Conservation (phyloP, 2,329 filamentous ascomycete species). For the Colletotrichum sp. region DNA sequence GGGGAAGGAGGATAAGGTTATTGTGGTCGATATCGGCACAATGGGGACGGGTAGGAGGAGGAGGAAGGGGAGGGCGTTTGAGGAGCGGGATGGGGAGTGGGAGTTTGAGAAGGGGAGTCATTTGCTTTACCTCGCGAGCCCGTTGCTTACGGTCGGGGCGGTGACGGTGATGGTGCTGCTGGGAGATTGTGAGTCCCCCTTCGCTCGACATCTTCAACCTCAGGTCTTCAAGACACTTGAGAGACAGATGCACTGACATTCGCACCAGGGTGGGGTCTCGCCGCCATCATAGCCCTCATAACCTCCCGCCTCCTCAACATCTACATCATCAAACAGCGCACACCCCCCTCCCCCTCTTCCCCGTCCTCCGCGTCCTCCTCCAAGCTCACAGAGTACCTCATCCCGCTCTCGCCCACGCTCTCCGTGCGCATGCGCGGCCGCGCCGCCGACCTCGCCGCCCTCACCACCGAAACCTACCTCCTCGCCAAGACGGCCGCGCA, state of each 20-base stretch:
- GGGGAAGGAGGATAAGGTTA: neutral
- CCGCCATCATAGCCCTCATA: conserved; percentile 53
- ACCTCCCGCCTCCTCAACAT: conserved; percentile 61
- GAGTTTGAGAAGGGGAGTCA: conserved; percentile 53
- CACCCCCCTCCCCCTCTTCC: conserved; percentile 12
- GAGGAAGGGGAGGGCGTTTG: conserved; percentile 26
- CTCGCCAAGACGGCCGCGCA: conserved; percentile 54
- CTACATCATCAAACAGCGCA: conserved; percentile 58
- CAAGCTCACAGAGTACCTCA: conserved; percentile 48
- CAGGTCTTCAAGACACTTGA: no score
- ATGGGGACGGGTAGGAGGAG: conserved; percentile 12
- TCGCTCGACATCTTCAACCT: neutral
- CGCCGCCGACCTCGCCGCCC: conserved; percentile 61
- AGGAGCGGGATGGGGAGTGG: conserved; percentile 27
- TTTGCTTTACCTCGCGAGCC: conserved; percentile 51
- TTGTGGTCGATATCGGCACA: conserved; percentile 25
- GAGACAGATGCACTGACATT: conserved; percentile 2
- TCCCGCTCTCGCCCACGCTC: conserved; percentile 57
- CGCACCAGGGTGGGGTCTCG: conserved; percentile 49
- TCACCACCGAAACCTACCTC: conserved; percentile 64
- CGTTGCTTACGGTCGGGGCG: conserved; percentile 49
- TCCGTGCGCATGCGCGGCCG: conserved; percentile 58
- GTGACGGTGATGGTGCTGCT: conserved; percentile 50
- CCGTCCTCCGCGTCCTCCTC: conserved; percentile 2
- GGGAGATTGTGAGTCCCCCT: conserved; percentile 40